Percentiles rank a stretch among this genome's conserved stretches.
These are phyloP conservation scores for Pluteus cervinus DNA, from an alignment of 768 basidiomycete genomes.

Conservation along the genomic window DNA sequence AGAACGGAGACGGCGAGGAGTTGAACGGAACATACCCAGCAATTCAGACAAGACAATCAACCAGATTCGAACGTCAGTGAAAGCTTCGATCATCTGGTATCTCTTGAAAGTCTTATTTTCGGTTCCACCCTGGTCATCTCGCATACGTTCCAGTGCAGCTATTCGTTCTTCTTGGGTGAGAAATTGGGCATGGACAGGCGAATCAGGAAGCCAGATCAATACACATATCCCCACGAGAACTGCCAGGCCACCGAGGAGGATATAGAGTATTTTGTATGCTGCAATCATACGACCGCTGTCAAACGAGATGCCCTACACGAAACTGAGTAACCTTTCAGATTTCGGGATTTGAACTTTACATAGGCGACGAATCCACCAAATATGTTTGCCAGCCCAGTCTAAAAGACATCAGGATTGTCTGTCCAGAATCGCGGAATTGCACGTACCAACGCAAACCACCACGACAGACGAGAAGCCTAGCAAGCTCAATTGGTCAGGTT, in stretches of 20 bases:
- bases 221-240: conserved; percentile 52
- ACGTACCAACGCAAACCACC: too few relatives aligned
- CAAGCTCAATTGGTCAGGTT: too few relatives aligned
- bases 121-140: conserved; percentile 61
- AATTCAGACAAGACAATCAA: conserved; percentile 55
- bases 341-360: conserved; percentile 19
- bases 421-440: too few relatives aligned
- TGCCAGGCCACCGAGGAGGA: conserved; percentile 55
- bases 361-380: conserved; percentile 65
- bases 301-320: conserved; percentile 47
- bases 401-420: too few relatives aligned
- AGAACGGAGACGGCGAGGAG: not conserved
- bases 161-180: conserved; percentile 55
- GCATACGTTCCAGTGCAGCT: conserved; percentile 58
- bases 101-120: conserved; percentile 55
- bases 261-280: conserved; percentile 57
- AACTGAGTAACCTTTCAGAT: not conserved
- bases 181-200: conserved; percentile 53
- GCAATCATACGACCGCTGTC: conserved; percentile 40
- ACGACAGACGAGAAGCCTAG: too few relatives aligned
- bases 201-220: conserved; percentile 58
- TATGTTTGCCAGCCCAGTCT: conserved; percentile 55
- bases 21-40: conserved; percentile 45
- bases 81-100: conserved; percentile 50
- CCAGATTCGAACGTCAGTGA: conserved; percentile 56